phyloP scores from a whole-genome alignment of 2,329 filamentous ascomycete genomes.

The Cladorrhinum sp. region DNA sequence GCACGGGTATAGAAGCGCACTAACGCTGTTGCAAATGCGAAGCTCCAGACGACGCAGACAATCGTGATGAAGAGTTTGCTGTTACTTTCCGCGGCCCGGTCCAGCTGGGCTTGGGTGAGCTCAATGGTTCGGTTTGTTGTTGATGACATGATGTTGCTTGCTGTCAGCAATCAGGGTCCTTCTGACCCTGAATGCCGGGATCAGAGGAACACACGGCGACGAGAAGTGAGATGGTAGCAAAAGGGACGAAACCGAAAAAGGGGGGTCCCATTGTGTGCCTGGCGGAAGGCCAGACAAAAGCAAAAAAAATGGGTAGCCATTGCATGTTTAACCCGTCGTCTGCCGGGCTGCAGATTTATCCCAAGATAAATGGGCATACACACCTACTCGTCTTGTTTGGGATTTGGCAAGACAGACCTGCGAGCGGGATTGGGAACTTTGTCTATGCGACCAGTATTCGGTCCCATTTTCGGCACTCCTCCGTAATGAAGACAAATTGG shows the following conservation, averaged over 20 bases:
- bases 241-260: neutral
- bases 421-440: neutral
- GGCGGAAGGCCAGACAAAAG: slow-evolving; percentile 5
- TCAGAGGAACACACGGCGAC: neutral
- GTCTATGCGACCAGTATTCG: slow-evolving; percentile 11
- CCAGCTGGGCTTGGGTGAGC: slow-evolving; percentile 15
- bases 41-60: slow-evolving; percentile 18
- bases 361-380: neutral
- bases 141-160: slow-evolving; percentile 11
- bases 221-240: neutral
- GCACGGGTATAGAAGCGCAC: slow-evolving; percentile 29
- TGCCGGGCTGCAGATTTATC: neutral
- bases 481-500: slow-evolving; percentile 21
- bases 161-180: neutral
- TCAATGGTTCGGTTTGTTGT: neutral
- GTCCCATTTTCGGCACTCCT: slow-evolving; percentile 23
- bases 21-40: slow-evolving; percentile 26
- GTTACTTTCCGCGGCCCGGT: slow-evolving; percentile 22
- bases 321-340: neutral
- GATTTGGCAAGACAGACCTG: neutral
- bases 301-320: neutral
- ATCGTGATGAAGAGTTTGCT: slow-evolving; percentile 13
- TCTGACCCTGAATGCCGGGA: neutral
- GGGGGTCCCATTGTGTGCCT: neutral
- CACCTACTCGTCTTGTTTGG: neutral